phyloP scores from a whole-genome alignment of 208 protist species.

The Leishmania lainsoni region DNA sequence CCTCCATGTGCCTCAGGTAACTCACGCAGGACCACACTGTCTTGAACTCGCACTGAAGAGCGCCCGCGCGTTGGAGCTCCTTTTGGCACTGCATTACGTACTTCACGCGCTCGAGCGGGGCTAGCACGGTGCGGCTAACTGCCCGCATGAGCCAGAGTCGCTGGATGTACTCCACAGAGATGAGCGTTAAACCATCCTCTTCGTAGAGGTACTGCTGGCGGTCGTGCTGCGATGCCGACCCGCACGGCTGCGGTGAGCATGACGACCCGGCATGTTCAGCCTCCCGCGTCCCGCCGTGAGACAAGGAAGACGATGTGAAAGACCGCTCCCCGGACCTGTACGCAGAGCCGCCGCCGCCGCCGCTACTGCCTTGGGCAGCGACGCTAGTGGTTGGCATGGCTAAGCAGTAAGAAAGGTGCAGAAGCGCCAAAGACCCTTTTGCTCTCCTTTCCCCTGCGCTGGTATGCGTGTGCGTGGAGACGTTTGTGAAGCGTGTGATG shows the following conservation, averaged over 20 bases:
- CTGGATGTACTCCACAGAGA: slow-evolving; percentile 69
- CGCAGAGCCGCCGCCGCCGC: neutral
- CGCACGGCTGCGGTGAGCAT: neutral
- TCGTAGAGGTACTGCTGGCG: neutral
- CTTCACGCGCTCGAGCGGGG: slow-evolving; percentile 86
- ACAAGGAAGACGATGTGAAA: neutral
- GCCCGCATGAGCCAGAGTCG: slow-evolving; percentile 51
- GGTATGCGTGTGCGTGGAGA: neutral
- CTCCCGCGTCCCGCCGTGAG: neutral
- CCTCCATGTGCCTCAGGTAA: slow-evolving; percentile 61
- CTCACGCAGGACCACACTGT: slow-evolving; percentile 56
- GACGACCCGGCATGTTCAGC: neutral
- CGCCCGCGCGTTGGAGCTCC: slow-evolving; percentile 65
- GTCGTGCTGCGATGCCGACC: neutral
- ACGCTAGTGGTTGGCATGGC: slow-evolving; percentile 6
- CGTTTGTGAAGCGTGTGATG: neutral
- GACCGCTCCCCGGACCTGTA: neutral
- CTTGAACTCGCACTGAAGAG: slow-evolving; percentile 50
- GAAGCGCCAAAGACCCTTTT: neutral
- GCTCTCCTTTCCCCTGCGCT: neutral
- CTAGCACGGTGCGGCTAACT: slow-evolving; percentile 57
- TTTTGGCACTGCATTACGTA: slow-evolving; percentile 79
- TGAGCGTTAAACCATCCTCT: slow-evolving; percentile 17
- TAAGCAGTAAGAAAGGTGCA: neutral
- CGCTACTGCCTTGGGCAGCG: neutral